Evolutionary conservation across 169 alveolate genomes (phyloP), one percentile per base, ranked within the genome.

Genomic region (Eimeria falciformis): DNA sequence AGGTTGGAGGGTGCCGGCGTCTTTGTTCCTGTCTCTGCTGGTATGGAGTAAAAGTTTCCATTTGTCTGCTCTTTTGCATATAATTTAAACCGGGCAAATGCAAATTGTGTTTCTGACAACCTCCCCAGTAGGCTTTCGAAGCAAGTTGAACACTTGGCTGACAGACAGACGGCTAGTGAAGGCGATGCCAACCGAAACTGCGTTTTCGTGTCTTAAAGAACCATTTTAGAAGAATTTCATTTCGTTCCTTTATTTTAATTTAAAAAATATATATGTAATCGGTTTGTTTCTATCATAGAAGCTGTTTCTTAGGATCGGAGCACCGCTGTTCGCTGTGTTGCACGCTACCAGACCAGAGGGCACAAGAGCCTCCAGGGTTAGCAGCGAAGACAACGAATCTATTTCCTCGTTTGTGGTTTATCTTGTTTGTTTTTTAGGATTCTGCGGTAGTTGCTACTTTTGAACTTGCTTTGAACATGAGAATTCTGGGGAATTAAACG

Each of bases 311-410:
- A 47, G 86, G 40, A 77, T 77, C 86, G 86, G 86, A 21, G 21
- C 69, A 5, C 68, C 55, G 69, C 68, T 43, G 69, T 77, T 65
- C 86, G 69, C 69, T 68, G 86, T 77, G 69, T 77, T 77, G 86
- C 86, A 47, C n/a, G 86, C 86, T 33, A 47, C 86, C 86, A 68
- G 86, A 77, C 86, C 86, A 77, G 45, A 77, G 86, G 86, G 86
- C 86, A 77, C 86, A 77, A 68, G 86, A 77, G 27, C 86, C 86
- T 77, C 69, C 46, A 68, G 53, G 27, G 86, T 77, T 77, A 46
- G 86, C 86, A 9, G 65, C 65, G 86, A 77, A 77, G 45, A 53
- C 69, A 47, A 43, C 43, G 27, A 33, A 9, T 7, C 18, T 9
- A 47, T 23, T 1, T 17, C 33, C 86, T 47, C 23, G 86, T 47